Evolutionary conservation across 371 early-diverging fungal species (phyloP).

Genomic region (Mucor irregularis): DNA sequence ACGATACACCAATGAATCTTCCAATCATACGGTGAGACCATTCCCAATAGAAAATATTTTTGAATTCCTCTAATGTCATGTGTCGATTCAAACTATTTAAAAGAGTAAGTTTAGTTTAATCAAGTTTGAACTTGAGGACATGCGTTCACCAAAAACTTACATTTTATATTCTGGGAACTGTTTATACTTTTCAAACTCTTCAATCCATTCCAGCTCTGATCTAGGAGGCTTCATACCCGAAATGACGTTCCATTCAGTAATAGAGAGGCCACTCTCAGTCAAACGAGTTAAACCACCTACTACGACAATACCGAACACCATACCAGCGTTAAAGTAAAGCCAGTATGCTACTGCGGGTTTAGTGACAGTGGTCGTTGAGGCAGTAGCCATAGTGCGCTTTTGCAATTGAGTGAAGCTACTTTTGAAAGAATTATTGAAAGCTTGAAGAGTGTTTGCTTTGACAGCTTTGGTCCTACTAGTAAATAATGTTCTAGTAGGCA

Average conservation of each 20-base stretch:
- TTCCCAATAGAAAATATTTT: conserved; percentile 95
- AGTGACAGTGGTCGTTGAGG: conserved; percentile 16
- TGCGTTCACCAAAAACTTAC: conserved; percentile 60
- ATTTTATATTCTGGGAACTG: conserved; percentile 95
- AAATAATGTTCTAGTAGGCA: neutral
- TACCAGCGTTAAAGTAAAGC: conserved; percentile 84
- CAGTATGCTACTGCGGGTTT: conserved; percentile 88
- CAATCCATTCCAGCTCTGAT: conserved; percentile 84
- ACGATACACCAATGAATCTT: conserved; percentile 87
- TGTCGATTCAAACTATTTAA: conserved; percentile 87
- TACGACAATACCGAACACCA: conserved; percentile 93
- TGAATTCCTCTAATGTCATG: conserved; percentile 91
- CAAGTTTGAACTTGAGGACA: too few relatives aligned
- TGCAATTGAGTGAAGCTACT: neutral
- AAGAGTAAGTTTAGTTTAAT: too few relatives aligned
- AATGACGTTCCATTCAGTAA: conserved; percentile 96
- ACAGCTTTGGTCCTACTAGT: neutral
- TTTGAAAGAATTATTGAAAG: neutral
- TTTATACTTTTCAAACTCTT: conserved; percentile 96
- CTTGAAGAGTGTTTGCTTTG: neutral
- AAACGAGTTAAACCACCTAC: conserved; percentile 95
- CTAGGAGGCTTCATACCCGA: conserved; percentile 93
- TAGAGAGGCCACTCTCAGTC: conserved; percentile 95
- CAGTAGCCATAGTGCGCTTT: neutral
- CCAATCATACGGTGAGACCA: conserved; percentile 96